Base-by-base conservation (phyloP, 495 filamentous ascomycete genomes). In the Daldinia vernicosa region DNA sequence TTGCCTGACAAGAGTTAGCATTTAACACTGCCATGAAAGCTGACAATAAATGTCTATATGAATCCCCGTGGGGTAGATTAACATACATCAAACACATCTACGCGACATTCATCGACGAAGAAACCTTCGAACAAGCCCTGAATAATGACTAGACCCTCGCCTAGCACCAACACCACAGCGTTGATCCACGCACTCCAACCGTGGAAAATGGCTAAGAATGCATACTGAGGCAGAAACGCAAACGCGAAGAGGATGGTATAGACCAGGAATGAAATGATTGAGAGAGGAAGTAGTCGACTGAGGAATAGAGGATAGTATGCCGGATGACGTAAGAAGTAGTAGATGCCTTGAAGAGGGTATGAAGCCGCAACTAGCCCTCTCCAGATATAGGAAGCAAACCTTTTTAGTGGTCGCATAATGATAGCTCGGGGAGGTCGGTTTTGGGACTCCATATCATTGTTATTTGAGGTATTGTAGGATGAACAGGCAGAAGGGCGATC, bases 71-170 rank as follows among this genome's bases (percentile, higher is more conserved):
- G 73, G 70, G 32, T 40, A 35, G 24, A 35, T 30, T 4, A 14
- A 55, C 90, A 84, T 60, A 90, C 93, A 80, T 99, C 95, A 69
- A 98, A 99, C 6, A 93, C 92, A 75, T 99, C 93, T n/a, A 95
- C 85, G 2, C 97, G 86, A 9, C 89, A 89, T 60, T 94, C 92
- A 62, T 95, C 89, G 14, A 95, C 89, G 55, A 97, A 83, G 72
- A 95, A 93, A 9, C 89, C 88, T 69, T 93, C 92, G 45, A 92
- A 90, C 11, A 97, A 78, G 27, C 92, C 79, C 51, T 90, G 92
- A 35, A 95, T 90, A 43, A 98, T 84, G 0, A 93, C 89, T 3
- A 92, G 88, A 32, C 89, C 90, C 75, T 98, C 95, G 61, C 88
- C 91, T 22, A 98, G 84, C 7, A 95, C 91, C 51, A 98, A 86